These are phyloP conservation scores for Entomortierella parvispora DNA, from an alignment of 192 early-diverging fungal species.

Conservation along the genomic window DNA sequence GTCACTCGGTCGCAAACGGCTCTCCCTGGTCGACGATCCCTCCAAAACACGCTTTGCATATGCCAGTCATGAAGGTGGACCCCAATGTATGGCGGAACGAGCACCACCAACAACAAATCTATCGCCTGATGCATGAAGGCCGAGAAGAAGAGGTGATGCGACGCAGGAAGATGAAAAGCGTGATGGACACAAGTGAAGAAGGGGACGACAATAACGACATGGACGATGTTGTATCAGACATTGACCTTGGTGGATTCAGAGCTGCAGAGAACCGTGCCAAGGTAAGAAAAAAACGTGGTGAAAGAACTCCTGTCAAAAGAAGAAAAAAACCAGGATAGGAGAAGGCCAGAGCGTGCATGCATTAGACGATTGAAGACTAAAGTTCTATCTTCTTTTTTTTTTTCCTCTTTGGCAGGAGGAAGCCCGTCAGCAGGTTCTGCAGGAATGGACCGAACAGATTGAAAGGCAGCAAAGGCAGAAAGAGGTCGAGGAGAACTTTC, in stretches of 20 bases:
- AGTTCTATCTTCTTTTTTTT: too few species aligned
- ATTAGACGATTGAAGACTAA: too few species aligned
- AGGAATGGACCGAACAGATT: too few species aligned
- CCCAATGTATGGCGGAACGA: slow-evolving; percentile 26
- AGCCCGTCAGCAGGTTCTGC: too few species aligned
- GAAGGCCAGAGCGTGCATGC: background rate
- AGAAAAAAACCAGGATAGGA: background rate
- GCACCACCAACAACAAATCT: slow-evolving; percentile 32
- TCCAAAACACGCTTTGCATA: slow-evolving; percentile 35
- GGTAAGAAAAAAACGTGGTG: slow-evolving; percentile 4
- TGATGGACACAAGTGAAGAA: slow-evolving; percentile 36
- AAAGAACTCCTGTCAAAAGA: background rate
- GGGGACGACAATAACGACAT: slow-evolving; percentile 18
- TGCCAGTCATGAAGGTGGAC: slow-evolving; percentile 44
- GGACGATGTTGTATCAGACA: slow-evolving; percentile 17
- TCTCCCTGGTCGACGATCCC: slow-evolving; percentile 5
- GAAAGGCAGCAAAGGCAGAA: too few species aligned
- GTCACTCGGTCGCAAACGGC: slow-evolving; percentile 24
- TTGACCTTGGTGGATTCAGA: slow-evolving; percentile 10
- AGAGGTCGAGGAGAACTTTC: too few species aligned
- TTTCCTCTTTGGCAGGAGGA: too few species aligned
- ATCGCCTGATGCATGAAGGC: slow-evolving; percentile 34
- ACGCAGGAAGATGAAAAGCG: slow-evolving; percentile 12
- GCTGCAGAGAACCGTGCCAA: slow-evolving; percentile 12
- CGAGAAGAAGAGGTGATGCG: slow-evolving; percentile 29